These are phyloP conservation scores for Xerocomus spinulosus DNA, from an alignment of 768 basidiomycete species.

Conservation along the genomic window DNA sequence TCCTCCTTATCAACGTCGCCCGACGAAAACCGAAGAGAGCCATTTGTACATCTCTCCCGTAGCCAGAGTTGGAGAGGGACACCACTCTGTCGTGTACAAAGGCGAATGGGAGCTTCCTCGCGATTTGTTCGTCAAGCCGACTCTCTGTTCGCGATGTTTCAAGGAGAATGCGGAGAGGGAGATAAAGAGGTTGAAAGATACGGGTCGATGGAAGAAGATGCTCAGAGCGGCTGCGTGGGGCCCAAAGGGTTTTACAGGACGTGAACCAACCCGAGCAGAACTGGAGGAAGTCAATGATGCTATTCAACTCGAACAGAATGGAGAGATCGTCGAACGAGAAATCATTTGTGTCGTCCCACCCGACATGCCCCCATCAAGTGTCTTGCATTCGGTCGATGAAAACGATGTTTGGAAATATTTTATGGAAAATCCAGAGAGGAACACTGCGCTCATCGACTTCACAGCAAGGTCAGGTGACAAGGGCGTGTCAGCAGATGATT, in stretches of 20 bases:
- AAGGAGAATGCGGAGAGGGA: constrained; percentile 26
- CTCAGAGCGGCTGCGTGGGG: constrained; percentile 10
- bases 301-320: background rate
- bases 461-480: background rate
- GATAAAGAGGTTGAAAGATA: constrained; percentile 18
- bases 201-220: constrained; percentile 20
- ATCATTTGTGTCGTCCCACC: constrained; percentile 8
- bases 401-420: background rate
- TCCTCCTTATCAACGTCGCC: constrained; percentile 22
- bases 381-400: background rate
- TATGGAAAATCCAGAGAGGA: background rate
- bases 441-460: background rate
- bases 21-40: constrained; percentile 32
- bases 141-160: constrained; percentile 39
- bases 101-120: constrained; percentile 53
- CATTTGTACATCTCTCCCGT: constrained; percentile 46
- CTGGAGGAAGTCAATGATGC: constrained; percentile 1
- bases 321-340: constrained; percentile 18
- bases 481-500: background rate
- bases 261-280: background rate
- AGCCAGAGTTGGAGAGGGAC: constrained; percentile 38
- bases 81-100: constrained; percentile 51
- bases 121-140: constrained; percentile 30
- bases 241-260: constrained; percentile 3
- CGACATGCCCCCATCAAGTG: background rate